phyloP scores from a whole-genome alignment of 73 alveolate genomes.

The Paramecium octaurelia region DNA sequence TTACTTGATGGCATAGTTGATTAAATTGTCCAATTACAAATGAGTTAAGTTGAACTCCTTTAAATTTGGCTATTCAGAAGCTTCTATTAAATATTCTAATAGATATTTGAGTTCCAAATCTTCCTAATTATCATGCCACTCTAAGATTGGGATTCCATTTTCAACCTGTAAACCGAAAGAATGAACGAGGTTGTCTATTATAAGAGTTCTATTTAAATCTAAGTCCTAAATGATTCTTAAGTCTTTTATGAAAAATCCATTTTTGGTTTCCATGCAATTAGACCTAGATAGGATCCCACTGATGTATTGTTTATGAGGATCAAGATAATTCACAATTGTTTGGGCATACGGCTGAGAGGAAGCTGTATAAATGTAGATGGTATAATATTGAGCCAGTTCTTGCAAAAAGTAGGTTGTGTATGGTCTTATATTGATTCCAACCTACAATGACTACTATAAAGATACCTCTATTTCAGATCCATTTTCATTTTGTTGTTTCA shows the following conservation, averaged over 20 bases:
- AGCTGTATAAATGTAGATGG: conserved; percentile 90
- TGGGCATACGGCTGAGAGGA: conserved; percentile 91
- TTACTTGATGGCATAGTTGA: conserved; percentile 15
- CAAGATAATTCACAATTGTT: conserved; percentile 88
- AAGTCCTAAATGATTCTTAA: conserved; percentile 82
- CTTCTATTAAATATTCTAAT: conserved; percentile 65
- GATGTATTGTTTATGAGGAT: conserved; percentile 85
- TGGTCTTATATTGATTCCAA: conserved; percentile 87
- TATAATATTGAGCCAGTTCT: conserved; percentile 73
- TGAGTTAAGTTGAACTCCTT: conserved; percentile 34
- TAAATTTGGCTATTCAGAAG: conserved; percentile 47
- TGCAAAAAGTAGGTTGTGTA: conserved; percentile 76
- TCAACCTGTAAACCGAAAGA: conserved; percentile 87
- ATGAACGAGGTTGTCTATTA: conserved; percentile 92
- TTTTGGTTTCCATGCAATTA: conserved; percentile 88
- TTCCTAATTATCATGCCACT: conserved; percentile 70
- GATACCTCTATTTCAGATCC: neutral
- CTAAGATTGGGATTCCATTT: conserved; percentile 85
- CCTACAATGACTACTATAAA: neutral
- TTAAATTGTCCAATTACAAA: conserved; percentile 4
- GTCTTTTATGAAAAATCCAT: conserved; percentile 91
- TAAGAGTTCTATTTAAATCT: conserved; percentile 78
- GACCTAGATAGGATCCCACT: conserved; percentile 83
- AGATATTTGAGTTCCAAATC: conserved; percentile 82
- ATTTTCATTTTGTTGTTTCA: neutral